Conservation (phyloP, 805 yeast genomes). For the Saturnispora diversa region DNA sequence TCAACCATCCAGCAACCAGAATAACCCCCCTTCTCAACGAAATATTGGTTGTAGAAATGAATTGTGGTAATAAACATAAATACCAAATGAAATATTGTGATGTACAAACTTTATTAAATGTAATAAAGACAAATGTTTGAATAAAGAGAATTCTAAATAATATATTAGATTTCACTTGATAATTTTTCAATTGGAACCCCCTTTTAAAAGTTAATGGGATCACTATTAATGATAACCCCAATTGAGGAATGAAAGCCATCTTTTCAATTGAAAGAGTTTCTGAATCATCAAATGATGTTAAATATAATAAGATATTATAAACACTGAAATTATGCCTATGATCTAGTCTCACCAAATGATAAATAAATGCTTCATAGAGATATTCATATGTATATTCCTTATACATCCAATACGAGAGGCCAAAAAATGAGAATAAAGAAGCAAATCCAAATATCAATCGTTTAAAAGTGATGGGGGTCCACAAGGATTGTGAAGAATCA, state of each 20-base stretch:
- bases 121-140: constrained; percentile 70
- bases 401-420: constrained; percentile 55
- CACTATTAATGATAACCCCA: constrained; percentile 47
- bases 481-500: constrained; percentile 26
- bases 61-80: constrained; percentile 73
- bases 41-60: constrained; percentile 40
- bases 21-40: constrained; percentile 33
- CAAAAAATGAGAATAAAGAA: constrained; percentile 36
- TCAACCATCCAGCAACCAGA: constrained; percentile 52
- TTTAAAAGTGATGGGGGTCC: constrained; percentile 34
- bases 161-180: constrained; percentile 19
- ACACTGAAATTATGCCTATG: constrained; percentile 93
- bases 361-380: constrained; percentile 67
- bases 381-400: constrained; percentile 64
- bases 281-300: constrained; percentile 37
- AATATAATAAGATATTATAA: constrained; percentile 68
- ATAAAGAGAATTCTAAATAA: constrained; percentile 53
- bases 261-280: constrained; percentile 18
- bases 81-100: constrained; percentile 97
- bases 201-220: constrained; percentile 44
- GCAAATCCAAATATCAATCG: constrained; percentile 37
- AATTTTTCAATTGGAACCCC: constrained; percentile 14
- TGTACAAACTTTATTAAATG: constrained; percentile 78
- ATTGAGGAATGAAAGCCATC: constrained; percentile 80
- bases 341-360: constrained; percentile 77